Conservation (phyloP, 2,329 filamentous ascomycete species). For the Dothistroma pini region DNA sequence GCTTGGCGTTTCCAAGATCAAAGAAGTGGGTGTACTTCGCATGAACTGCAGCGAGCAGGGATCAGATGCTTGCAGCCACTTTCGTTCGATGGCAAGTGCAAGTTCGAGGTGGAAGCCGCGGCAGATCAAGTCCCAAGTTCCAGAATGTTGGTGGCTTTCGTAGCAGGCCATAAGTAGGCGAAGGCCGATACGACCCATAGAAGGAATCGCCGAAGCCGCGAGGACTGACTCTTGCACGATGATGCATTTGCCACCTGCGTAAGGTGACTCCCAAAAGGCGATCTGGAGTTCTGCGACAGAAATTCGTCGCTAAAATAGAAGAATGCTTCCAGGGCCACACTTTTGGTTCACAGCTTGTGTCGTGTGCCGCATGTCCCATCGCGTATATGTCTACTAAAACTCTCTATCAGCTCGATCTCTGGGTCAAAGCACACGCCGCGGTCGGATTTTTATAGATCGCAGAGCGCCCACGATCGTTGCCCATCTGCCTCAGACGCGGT, state of each 20-base stretch:
- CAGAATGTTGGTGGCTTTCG: background rate
- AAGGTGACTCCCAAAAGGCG: background rate
- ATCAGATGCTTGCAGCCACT: background rate
- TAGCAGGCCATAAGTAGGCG: background rate
- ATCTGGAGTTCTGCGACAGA: background rate
- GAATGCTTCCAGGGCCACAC: background rate
- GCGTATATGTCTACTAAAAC: background rate
- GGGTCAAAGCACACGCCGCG: background rate
- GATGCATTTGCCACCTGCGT: background rate
- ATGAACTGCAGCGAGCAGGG: background rate
- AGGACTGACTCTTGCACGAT: background rate
- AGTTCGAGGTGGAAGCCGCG: background rate
- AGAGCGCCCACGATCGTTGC: background rate
- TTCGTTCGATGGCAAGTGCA: background rate
- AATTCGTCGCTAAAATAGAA: background rate
- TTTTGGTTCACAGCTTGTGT: background rate
- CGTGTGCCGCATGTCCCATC: background rate
- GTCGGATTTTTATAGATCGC: background rate
- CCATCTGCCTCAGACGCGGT: background rate
- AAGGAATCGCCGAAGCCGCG: background rate
- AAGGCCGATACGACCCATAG: background rate
- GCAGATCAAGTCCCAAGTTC: too few species aligned
- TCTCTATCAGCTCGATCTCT: background rate
- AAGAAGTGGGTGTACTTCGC: background rate
- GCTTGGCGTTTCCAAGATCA: background rate